phyloP scores from a whole-genome alignment of 176 grass and related monocot species.

The Bromus sterilis region DNA sequence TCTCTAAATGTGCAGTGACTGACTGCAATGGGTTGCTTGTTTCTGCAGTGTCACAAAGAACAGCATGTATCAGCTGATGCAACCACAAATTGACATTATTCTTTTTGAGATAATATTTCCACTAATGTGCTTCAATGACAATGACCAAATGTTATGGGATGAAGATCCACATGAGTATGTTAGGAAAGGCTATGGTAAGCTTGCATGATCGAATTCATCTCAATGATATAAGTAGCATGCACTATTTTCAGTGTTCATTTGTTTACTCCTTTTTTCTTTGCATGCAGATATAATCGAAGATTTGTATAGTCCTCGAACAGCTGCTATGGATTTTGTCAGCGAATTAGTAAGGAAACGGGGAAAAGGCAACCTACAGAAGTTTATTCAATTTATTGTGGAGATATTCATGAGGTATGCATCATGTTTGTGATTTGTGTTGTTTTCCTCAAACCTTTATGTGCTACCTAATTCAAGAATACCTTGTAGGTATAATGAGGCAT shows the following conservation, averaged over 20 bases:
- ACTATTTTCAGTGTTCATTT: background rate
- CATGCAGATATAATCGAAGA: slow-evolving; percentile 89
- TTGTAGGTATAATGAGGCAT: slow-evolving; percentile 66
- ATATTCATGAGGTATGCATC: slow-evolving; percentile 68
- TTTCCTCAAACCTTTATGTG: background rate
- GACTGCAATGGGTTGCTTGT: slow-evolving; percentile 1
- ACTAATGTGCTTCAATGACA: slow-evolving; percentile 93
- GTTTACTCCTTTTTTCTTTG: background rate
- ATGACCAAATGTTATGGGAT: slow-evolving; percentile 76
- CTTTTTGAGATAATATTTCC: slow-evolving; percentile 92
- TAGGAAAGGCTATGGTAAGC: slow-evolving; percentile 84
- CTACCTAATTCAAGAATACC: slow-evolving; percentile 23
- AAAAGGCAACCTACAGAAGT: slow-evolving; percentile 77
- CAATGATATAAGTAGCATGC: background rate
- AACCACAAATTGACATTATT: slow-evolving; percentile 69
- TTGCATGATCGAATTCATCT: background rate
- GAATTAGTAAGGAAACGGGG: slow-evolving; percentile 86
- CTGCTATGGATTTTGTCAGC: slow-evolving; percentile 90
- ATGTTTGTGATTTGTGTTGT: background rate
- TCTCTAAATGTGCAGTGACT: background rate
- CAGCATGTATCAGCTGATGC: slow-evolving; percentile 85
- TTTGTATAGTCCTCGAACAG: slow-evolving; percentile 86
- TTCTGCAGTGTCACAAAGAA: slow-evolving; percentile 83
- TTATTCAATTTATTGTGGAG: slow-evolving; percentile 80
- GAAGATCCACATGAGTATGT: slow-evolving; percentile 96